Percentiles rank a stretch among this genome's conserved stretches.
These are phyloP conservation scores for Taphrina pruni DNA, from an alignment of 1,139 yeast genomes.

Conservation along the genomic window DNA sequence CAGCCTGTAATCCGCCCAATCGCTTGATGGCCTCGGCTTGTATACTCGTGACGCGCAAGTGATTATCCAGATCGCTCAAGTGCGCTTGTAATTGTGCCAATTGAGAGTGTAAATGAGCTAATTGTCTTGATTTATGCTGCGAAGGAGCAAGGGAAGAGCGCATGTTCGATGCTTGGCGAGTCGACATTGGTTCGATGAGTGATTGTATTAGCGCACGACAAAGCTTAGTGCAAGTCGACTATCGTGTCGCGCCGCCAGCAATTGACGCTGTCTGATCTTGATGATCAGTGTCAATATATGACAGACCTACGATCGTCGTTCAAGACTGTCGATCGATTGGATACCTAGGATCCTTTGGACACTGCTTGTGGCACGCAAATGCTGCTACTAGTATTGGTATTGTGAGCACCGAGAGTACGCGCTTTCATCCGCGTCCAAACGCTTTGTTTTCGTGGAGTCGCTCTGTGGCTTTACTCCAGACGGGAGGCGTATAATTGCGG, in stretches of 20 bases:
- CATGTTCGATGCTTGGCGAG: constrained; percentile 10
- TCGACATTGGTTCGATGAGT: background rate
- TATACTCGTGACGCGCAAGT: constrained; percentile 61
- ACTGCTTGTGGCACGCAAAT: background rate
- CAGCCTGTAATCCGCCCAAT: constrained; percentile 67
- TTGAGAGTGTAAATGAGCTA: constrained; percentile 67
- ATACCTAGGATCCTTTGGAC: no score
- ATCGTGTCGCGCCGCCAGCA: no score
- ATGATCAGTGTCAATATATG: no score
- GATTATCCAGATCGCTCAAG: constrained; percentile 62
- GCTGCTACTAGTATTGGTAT: no score
- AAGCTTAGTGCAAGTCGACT: no score
- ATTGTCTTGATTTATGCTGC: constrained; percentile 58
- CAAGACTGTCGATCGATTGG: no score
- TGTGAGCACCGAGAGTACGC: background rate
- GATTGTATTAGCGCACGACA: no score
- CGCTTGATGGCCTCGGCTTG: constrained; percentile 65
- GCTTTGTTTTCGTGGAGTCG: background rate
- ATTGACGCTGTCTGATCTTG: no score
- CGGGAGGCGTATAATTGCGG: background rate
- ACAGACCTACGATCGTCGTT: no score
- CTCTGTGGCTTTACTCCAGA: background rate
- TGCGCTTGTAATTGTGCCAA: constrained; percentile 68
- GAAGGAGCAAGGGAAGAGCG: constrained; percentile 33
- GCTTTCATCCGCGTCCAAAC: background rate